Evolutionary conservation across 176 grass and related monocot genomes (phyloP).

Genomic region (Carex scoparia): DNA sequence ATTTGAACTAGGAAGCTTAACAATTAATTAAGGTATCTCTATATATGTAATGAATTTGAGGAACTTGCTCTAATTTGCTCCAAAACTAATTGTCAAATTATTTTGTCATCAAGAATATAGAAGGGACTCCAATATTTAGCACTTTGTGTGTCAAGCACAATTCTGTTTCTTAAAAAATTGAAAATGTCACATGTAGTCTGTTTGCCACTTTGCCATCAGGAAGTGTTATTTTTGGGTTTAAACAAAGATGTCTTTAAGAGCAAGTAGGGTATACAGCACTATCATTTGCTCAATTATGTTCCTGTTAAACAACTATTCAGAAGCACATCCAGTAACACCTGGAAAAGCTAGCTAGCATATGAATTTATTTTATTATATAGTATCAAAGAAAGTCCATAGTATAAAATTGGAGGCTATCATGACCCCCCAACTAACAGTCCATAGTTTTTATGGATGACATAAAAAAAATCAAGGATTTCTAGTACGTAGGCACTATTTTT

Average conservation of each 20-base stretch:
- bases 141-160: conserved; percentile 1
- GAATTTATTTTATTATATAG: background rate
- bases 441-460: background rate
- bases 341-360: background rate
- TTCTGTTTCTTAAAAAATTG: background rate
- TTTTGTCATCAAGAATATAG: background rate
- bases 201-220: conserved; percentile 17
- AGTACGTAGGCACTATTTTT: no score
- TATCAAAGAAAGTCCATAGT: background rate
- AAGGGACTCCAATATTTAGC: background rate
- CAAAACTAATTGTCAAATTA: background rate
- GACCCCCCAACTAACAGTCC: background rate
- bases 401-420: background rate
- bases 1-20: background rate
- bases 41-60: background rate
- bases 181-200: conserved; percentile 10
- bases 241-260: conserved; percentile 4
- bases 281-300: conserved; percentile 24
- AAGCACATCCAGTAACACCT: conserved; percentile 18
- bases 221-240: conserved; percentile 1
- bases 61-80: background rate
- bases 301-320: conserved; percentile 9
- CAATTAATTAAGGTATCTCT: background rate
- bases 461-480: background rate
- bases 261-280: conserved; percentile 5